Evolutionary conservation across 768 basidiomycete genomes (phyloP).

Genomic region (Pluteus cervinus): DNA sequence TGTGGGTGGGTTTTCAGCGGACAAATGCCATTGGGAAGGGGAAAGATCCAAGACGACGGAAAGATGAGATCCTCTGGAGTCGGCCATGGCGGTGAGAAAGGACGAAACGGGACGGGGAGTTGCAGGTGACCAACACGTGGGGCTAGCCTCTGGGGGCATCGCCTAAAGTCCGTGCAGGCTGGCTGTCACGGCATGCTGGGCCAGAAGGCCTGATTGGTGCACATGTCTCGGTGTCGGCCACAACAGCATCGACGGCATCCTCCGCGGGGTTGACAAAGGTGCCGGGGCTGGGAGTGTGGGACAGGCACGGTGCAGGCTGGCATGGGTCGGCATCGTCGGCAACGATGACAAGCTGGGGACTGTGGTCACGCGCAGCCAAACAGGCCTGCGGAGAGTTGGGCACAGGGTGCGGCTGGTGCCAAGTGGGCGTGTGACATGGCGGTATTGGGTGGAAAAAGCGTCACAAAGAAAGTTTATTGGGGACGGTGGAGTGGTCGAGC

Average conservation of each 20-base stretch:
- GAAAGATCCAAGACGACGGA: conserved; percentile 84
- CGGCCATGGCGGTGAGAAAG: conserved; percentile 15
- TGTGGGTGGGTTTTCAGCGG: conserved; percentile 34
- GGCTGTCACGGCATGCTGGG: no score
- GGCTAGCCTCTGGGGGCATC: no score
- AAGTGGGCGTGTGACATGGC: conserved; percentile 2
- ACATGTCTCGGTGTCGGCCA: no score
- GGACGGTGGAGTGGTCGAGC: no score
- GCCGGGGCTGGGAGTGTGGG: background rate
- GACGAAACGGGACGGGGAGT: conserved; percentile 5
- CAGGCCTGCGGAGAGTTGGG: background rate
- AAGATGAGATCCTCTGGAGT: conserved; percentile 45
- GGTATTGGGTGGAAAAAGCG: background rate
- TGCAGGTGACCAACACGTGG: conserved; percentile 5
- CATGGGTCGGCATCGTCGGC: conserved; percentile 6
- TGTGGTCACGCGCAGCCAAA: background rate
- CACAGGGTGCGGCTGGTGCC: background rate
- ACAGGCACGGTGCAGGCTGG: no score
- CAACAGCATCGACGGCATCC: no score
- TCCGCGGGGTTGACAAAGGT: background rate
- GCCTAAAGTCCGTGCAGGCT: no score
- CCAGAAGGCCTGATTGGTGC: no score
- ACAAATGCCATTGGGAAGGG: conserved; percentile 81
- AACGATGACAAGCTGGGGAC: conserved; percentile 2
- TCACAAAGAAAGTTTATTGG: background rate